Base-by-base conservation (phyloP, 495 filamentous ascomycete species). In the Trichoderma reesei region DNA sequence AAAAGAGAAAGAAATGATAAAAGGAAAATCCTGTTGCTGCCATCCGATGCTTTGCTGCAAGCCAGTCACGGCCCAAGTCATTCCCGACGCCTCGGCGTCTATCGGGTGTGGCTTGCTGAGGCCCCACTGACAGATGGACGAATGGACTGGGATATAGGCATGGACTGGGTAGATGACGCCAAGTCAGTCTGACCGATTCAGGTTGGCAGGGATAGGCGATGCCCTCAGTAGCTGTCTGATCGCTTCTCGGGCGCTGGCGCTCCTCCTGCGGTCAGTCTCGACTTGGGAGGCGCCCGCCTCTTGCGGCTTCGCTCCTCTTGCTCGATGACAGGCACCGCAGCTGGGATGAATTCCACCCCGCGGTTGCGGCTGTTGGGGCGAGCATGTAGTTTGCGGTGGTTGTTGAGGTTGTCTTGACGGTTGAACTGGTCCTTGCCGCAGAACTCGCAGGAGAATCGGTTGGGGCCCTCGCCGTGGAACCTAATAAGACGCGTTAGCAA, bases 361-460 rank as follows among this genome's bases (percentile, higher is more conserved):
- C 62, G 44, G 26, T 63, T 56, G 44, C 62, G 41, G 44, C 46
- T 64, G 48, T 60, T 64, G 0, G 63, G 44, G 33, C 63, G 44
- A 0, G 68, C 65, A 64, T 82, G 79, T 0, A 80, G 69, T n/a
- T 64, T 64, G 14, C 74, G 65, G 60, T 82, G 80, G n/a, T 69
- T 65, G 2, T 67, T 68, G n/a, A 68, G 54, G 67, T 78, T 78
- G 61, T 78, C 76, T 1, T 38, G 61, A 8, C 76, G 67, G 56
- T 85, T 85, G 69, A 86, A 86, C 1, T 75, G 73, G 0, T 75
- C 78, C 66, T 80, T 79, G 68, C 79, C 63, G 16, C 63, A 65
- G n/a, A 20, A 59, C 54, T 65, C 60, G 59, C 48, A 56, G 10
- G 33, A 39, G 41, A 39, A 60, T 46, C 38, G 37, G 8, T 63